Conservation (phyloP, 2,329 filamentous ascomycete genomes). For the Alternaria viburni region DNA sequence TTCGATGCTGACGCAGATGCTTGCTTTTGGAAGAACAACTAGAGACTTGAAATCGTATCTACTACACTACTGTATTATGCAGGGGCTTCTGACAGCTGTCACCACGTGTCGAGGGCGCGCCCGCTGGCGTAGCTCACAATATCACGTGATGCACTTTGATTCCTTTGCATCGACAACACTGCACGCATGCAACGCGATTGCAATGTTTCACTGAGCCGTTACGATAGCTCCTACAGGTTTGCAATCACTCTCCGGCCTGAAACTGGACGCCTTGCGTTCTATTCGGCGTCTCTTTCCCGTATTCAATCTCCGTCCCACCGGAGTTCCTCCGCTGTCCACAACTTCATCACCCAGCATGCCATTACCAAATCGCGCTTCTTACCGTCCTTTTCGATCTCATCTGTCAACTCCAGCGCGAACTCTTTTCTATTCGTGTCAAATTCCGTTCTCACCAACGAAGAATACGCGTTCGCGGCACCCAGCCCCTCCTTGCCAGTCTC, state of each 20-base stretch:
- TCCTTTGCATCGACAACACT: not conserved
- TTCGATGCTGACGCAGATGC: not conserved
- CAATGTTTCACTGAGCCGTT: not conserved
- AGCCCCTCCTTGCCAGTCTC: not conserved
- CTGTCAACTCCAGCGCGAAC: slow-evolving; percentile 19
- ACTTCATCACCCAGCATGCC: slow-evolving; percentile 34
- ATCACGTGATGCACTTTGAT: not conserved
- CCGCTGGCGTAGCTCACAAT: not conserved
- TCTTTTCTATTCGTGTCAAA: too few relatives aligned
- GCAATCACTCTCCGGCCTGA: not conserved
- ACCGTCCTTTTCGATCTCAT: slow-evolving; percentile 6
- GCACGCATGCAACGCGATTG: not conserved
- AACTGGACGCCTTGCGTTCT: not conserved
- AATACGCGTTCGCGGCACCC: too few relatives aligned
- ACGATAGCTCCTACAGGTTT: not conserved
- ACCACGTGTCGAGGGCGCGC: not conserved
- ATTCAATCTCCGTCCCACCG: slow-evolving; percentile 17
- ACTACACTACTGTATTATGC: not conserved
- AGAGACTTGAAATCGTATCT: not conserved
- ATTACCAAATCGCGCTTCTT: slow-evolving; percentile 29
- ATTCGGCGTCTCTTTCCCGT: not conserved
- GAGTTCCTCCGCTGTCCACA: slow-evolving; percentile 26
- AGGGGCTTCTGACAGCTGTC: not conserved
- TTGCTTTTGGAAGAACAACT: not conserved
- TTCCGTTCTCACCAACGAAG: too few relatives aligned